These are phyloP conservation scores for Acorus gramineus DNA, from an alignment of 106 monocot genomes.

Conservation along the genomic window DNA sequence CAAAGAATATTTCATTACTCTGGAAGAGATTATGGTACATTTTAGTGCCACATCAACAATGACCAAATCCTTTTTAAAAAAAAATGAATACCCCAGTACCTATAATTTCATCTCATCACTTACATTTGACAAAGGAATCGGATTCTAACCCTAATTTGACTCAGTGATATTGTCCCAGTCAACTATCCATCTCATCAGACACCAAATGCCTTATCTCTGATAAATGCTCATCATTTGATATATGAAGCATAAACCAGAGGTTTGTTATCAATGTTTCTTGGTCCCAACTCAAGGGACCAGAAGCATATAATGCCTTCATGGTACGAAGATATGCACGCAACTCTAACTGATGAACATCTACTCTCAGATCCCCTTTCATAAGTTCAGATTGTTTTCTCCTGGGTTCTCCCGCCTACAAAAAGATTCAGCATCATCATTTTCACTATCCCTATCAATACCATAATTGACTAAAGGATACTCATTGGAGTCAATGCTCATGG, in stretches of 20 bases:
- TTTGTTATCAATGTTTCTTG: constrained; percentile 69
- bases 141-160: background rate
- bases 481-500: too few species aligned
- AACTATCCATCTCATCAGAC: constrained; percentile 11
- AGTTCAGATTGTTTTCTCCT: constrained; percentile 17
- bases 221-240: constrained; percentile 69
- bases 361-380: constrained; percentile 9
- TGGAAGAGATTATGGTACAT: constrained; percentile 1
- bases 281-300: constrained; percentile 81
- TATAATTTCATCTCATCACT: too few species aligned
- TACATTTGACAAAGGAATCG: background rate
- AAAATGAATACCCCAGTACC: too few species aligned
- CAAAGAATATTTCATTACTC: background rate
- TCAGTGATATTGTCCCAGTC: background rate
- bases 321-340: constrained; percentile 47
- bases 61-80: too few species aligned
- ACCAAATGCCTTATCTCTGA: constrained; percentile 44
- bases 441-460: constrained; percentile 16
- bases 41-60: too few species aligned
- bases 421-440: constrained; percentile 21
- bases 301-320: constrained; percentile 56
- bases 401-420: constrained; percentile 7
- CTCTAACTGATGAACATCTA: constrained; percentile 46
- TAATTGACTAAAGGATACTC: constrained; percentile 3
- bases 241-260: constrained; percentile 54